Evolutionary conservation across 805 yeast species (phyloP).

Genomic region (Myxozyma vanderwaltii): DNA sequence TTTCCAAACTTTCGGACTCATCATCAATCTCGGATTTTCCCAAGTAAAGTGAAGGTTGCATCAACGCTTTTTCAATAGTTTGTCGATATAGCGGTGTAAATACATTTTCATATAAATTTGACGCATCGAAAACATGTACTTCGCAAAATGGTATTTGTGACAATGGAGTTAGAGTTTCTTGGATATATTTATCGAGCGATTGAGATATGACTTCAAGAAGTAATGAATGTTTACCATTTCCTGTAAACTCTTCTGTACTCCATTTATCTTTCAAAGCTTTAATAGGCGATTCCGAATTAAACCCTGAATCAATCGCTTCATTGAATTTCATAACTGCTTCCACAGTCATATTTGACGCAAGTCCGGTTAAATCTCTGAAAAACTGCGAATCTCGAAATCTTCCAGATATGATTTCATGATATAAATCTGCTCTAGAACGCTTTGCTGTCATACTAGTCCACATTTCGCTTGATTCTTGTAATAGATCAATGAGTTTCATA

Average conservation of each 20-base stretch:
- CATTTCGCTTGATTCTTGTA: neutral
- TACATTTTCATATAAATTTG: constrained; percentile 5
- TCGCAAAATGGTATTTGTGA: constrained; percentile 23
- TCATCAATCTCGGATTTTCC: neutral
- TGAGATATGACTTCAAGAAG: constrained; percentile 7
- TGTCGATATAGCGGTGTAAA: constrained; percentile 20
- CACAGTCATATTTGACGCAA: constrained; percentile 6
- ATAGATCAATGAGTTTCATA: neutral
- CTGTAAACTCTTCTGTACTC: constrained; percentile 3
- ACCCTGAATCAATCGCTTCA: neutral
- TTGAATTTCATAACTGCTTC: constrained; percentile 4
- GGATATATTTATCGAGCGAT: neutral
- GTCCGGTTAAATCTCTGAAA: constrained; percentile 3
- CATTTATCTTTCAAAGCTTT: constrained; percentile 6
- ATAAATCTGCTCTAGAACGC: constrained; percentile 16
- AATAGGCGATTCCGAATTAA: neutral
- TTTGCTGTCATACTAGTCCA: neutral
- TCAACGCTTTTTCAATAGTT: constrained; percentile 18
- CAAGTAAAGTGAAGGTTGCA: constrained; percentile 12
- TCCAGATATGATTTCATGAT: constrained; percentile 21
- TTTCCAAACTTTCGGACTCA: neutral
- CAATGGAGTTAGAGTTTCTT: constrained; percentile 4
- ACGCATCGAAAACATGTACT: constrained; percentile 19
- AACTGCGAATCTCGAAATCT: constrained; percentile 2
- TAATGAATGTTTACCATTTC: constrained; percentile 9